These are phyloP conservation scores for Boechera divaricarpa DNA, from an alignment of 345 rosid genomes.

Conservation along the genomic window DNA sequence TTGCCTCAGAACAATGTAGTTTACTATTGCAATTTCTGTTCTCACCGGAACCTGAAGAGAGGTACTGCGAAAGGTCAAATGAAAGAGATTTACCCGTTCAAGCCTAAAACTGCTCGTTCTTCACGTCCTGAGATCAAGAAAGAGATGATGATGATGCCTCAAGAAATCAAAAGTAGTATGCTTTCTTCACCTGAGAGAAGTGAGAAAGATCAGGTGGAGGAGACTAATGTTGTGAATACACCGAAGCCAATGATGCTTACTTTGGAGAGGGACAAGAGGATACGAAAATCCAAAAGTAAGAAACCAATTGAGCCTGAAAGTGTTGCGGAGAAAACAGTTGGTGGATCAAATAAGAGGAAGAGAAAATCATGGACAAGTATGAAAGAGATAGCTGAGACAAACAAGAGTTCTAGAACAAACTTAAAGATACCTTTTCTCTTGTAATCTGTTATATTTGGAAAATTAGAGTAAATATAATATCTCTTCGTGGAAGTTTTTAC, in stretches of 20 bases:
- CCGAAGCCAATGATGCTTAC: constrained; percentile 46
- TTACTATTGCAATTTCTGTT: constrained; percentile 70
- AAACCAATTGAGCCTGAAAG: constrained; percentile 21
- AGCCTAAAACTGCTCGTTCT: constrained; percentile 8
- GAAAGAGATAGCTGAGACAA: constrained; percentile 30
- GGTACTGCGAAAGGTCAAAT: constrained; percentile 40
- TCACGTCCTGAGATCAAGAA: constrained; percentile 9
- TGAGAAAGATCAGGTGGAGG: neutral
- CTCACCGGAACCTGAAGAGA: constrained; percentile 47
- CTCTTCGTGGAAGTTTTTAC: too few species aligned
- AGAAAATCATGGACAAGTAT: constrained; percentile 34
- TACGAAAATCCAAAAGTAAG: constrained; percentile 39
- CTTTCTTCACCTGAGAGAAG: constrained; percentile 37
- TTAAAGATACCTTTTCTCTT: constrained; percentile 34
- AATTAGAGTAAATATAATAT: too few species aligned
- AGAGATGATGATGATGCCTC: neutral
- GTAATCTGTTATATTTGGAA: constrained; percentile 12
- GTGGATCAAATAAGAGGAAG: constrained; percentile 41
- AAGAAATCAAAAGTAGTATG: neutral
- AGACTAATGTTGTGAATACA: constrained; percentile 15
- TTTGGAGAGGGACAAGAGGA: constrained; percentile 38
- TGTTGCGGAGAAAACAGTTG: constrained; percentile 36
- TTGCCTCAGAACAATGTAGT: constrained; percentile 64
- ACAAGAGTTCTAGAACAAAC: constrained; percentile 11
- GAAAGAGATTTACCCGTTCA: constrained; percentile 41